Conservation (phyloP, 2,329 filamentous ascomycete species). For the Bipolaris zeicola region DNA sequence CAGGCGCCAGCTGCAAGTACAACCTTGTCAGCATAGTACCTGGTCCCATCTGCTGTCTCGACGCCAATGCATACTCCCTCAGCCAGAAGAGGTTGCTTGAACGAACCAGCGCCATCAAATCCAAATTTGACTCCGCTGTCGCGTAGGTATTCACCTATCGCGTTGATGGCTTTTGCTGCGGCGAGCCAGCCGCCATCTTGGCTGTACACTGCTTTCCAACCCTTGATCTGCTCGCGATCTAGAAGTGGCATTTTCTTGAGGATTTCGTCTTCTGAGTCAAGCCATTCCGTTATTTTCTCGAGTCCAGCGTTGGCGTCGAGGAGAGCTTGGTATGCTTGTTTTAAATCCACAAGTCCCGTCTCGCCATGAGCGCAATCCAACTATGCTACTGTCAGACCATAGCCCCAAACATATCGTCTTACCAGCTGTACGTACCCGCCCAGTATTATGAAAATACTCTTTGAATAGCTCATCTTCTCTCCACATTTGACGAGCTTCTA, state of each 20-base stretch:
- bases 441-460: conserved; percentile 56
- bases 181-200: conserved; percentile 56
- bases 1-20: conserved; percentile 51
- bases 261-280: conserved; percentile 54
- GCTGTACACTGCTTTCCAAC: conserved; percentile 55
- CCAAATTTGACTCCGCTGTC: conserved; percentile 51
- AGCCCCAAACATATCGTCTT: not conserved
- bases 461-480: conserved; percentile 53
- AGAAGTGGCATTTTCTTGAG: conserved; percentile 50
- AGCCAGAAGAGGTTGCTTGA: conserved; percentile 51
- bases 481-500: conserved; percentile 51
- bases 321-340: conserved; percentile 46
- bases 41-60: conserved; percentile 51
- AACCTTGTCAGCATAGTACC: conserved; percentile 53
- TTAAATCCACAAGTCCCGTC: conserved; percentile 45
- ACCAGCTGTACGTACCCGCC: conserved; percentile 24
- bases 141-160: conserved; percentile 50
- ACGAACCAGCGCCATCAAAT: conserved; percentile 52
- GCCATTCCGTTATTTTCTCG: conserved; percentile 51
- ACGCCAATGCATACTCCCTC: conserved; percentile 49
- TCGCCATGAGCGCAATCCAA: conserved; percentile 46
- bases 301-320: conserved; percentile 37
- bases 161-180: conserved; percentile 55
- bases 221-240: conserved; percentile 50
- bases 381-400: conserved; percentile 10